phyloP scores from a whole-genome alignment of 352 stramenopile species.

The Peronospora destructor region DNA sequence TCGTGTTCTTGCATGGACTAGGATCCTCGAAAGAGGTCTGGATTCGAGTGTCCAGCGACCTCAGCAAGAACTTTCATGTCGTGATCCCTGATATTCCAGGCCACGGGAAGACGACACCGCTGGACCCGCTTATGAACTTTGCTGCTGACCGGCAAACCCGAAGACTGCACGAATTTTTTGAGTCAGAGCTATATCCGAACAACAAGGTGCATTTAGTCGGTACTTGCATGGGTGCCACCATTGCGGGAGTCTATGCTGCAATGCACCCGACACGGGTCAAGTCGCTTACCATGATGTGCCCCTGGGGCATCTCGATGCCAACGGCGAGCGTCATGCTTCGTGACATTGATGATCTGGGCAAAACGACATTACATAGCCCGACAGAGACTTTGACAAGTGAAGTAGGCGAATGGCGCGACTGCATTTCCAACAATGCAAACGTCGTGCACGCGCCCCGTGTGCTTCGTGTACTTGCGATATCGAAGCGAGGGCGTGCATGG shows the following conservation, averaged over 20 bases:
- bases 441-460: slow-evolving; percentile 22
- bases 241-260: slow-evolving; percentile 57
- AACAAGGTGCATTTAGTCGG: slow-evolving; percentile 61
- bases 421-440: slow-evolving; percentile 18
- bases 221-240: slow-evolving; percentile 64
- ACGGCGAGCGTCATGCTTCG: slow-evolving; percentile 49
- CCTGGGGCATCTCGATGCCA: slow-evolving; percentile 54
- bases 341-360: slow-evolving; percentile 41
- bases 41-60: slow-evolving; percentile 34
- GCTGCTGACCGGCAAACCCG: slow-evolving; percentile 39
- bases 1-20: slow-evolving; percentile 65
- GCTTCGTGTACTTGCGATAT: slow-evolving; percentile 23
- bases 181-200: slow-evolving; percentile 37
- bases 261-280: slow-evolving; percentile 50
- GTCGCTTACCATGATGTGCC: slow-evolving; percentile 59
- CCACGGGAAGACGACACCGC: slow-evolving; percentile 49
- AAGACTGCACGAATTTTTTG: slow-evolving; percentile 53
- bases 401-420: slow-evolving; percentile 22
- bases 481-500: slow-evolving; percentile 22
- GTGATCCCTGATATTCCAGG: slow-evolving; percentile 58
- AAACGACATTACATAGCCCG: slow-evolving; percentile 44
- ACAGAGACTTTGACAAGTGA: slow-evolving; percentile 42
- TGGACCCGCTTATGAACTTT: slow-evolving; percentile 40
- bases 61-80: slow-evolving; percentile 42
- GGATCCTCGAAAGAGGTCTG: slow-evolving; percentile 61